Evolutionary conservation across 139 green algal genomes (phyloP).

Genomic region (Coccomyxa sp.): DNA sequence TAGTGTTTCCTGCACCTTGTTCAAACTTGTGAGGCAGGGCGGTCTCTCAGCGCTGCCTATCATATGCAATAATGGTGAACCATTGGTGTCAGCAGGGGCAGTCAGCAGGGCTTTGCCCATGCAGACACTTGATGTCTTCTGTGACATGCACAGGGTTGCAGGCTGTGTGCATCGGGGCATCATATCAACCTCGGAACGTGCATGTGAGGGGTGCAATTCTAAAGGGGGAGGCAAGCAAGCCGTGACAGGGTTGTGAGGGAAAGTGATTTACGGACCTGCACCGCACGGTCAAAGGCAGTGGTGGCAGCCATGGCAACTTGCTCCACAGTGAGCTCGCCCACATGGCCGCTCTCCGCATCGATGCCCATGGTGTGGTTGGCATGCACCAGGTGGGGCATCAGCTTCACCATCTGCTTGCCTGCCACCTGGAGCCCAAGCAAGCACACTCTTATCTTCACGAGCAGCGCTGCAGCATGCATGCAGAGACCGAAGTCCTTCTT

Average conservation of each 20-base stretch:
- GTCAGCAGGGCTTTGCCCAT: background rate
- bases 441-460: background rate
- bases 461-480: background rate
- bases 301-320: background rate
- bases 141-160: background rate
- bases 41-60: background rate
- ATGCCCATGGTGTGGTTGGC: background rate
- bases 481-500: too few relatives aligned
- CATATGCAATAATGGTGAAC: too few relatives aligned
- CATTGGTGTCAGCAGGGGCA: too few relatives aligned
- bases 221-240: background rate
- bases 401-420: background rate
- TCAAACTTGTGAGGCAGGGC: too few relatives aligned
- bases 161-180: background rate
- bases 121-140: background rate
- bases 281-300: background rate
- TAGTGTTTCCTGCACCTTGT: background rate
- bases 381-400: background rate
- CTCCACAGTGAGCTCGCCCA: background rate
- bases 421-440: background rate
- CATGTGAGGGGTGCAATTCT: background rate
- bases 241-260: background rate
- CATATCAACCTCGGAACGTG: background rate
- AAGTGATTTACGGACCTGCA: background rate
- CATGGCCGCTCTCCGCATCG: background rate